A percentile compares a stretch with the other conserved stretches of the same genome.
phyloP scores from a whole-genome alignment of 1,284 basidiomycete genomes.

The Tylopilus microsporus region DNA sequence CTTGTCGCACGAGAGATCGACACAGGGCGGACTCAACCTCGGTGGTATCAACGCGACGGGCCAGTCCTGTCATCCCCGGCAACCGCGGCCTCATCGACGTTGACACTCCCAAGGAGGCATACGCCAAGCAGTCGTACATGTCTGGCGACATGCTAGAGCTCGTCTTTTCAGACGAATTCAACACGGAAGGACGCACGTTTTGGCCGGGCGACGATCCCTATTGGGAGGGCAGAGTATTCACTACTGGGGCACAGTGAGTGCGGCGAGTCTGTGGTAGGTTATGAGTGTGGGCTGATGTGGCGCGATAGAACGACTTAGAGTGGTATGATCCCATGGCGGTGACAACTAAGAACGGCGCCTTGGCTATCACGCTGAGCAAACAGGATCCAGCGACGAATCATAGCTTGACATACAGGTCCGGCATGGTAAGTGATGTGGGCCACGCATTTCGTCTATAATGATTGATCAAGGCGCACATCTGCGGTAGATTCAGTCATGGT shows the following conservation, averaged over 20 bases:
- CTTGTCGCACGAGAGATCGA: slow-evolving; percentile 36
- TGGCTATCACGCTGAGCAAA: slow-evolving; percentile 53
- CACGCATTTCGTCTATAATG: neutral
- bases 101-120: slow-evolving; percentile 64
- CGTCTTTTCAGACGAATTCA: too few species aligned
- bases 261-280: neutral
- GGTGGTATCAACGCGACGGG: slow-evolving; percentile 51
- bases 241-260: slow-evolving; percentile 55
- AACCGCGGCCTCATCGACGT: slow-evolving; percentile 71
- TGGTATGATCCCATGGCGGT: slow-evolving; percentile 65
- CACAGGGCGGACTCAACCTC: slow-evolving; percentile 45
- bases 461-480: neutral
- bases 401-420: slow-evolving; percentile 55
- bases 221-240: slow-evolving; percentile 46
- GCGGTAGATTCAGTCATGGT: slow-evolving; percentile 38
- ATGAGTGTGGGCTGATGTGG: slow-evolving; percentile 6
- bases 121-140: slow-evolving; percentile 55
- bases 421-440: slow-evolving; percentile 20
- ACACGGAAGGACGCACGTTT: too few species aligned
- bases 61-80: slow-evolving; percentile 61
- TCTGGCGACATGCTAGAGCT: slow-evolving; percentile 48
- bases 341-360: slow-evolving; percentile 58
- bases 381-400: slow-evolving; percentile 40
- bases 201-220: too few species aligned
- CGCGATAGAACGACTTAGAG: slow-evolving; percentile 38